phyloP scores from a whole-genome alignment of 139 green algal genomes.

The Picochlorum costavermella region DNA sequence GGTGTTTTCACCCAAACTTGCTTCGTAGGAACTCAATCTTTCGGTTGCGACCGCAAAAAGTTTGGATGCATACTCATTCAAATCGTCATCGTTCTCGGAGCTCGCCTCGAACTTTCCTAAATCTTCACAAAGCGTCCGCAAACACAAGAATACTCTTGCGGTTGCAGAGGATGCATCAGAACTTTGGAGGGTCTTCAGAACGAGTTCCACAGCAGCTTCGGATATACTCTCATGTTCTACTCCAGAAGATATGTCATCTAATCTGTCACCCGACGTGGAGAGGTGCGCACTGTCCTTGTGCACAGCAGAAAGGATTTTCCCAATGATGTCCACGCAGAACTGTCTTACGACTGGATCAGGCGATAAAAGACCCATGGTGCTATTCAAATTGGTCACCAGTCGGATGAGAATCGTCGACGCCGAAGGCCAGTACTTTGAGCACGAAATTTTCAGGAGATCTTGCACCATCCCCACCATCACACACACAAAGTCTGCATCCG shows the following conservation, averaged over 20 bases:
- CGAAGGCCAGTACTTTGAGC: constrained; percentile 59
- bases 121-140: background rate
- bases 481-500: constrained; percentile 35
- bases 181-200: background rate
- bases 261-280: background rate
- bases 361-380: background rate
- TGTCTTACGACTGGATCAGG: constrained; percentile 41
- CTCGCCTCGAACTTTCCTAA: no score
- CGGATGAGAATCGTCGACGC: constrained; percentile 54
- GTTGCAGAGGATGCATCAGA: background rate
- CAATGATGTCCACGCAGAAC: constrained; percentile 52
- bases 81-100: no score
- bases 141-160: background rate
- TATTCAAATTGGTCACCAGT: constrained; percentile 34
- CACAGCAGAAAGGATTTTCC: constrained; percentile 34
- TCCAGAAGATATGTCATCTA: background rate
- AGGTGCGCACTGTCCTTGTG: constrained; percentile 5
- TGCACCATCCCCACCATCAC: constrained; percentile 47
- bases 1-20: background rate
- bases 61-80: no score
- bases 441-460: constrained; percentile 49
- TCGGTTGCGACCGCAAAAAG: no score
- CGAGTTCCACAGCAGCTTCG: background rate
- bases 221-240: background rate
- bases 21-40: no score